Percentiles rank a stretch among this genome's conserved stretches.
Evolutionary conservation across 2,329 filamentous ascomycete species (phyloP).

Genomic region (Phialophora chinensis): DNA sequence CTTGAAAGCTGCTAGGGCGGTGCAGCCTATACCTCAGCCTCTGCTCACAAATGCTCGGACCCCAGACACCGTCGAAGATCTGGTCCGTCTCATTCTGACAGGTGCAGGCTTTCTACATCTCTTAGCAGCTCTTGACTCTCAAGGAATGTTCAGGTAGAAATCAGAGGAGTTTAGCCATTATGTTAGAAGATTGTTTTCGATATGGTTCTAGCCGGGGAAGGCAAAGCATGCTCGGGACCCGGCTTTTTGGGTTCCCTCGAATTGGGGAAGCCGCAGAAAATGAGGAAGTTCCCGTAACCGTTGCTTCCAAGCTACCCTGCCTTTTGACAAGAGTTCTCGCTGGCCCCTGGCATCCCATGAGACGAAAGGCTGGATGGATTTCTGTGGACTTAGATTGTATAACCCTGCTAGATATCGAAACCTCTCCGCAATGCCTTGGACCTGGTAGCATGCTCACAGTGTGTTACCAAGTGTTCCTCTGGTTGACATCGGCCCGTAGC

Average conservation of each 20-base stretch:
- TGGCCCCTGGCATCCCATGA: background rate
- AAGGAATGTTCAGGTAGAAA: background rate
- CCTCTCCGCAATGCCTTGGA: constrained; percentile 5
- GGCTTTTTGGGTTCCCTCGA: constrained; percentile 22
- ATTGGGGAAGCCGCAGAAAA: constrained; percentile 20
- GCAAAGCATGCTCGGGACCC: background rate
- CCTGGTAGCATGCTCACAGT: constrained; percentile 4
- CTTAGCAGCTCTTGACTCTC: background rate
- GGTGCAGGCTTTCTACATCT: background rate
- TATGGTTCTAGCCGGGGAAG: background rate
- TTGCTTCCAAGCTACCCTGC: constrained; percentile 2
- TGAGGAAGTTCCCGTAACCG: constrained; percentile 22
- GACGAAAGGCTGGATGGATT: background rate
- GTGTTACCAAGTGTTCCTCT: constrained; percentile 12
- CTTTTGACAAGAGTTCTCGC: background rate
- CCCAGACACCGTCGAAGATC: background rate
- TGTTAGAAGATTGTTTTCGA: background rate
- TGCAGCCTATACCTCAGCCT: background rate
- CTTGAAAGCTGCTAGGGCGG: background rate
- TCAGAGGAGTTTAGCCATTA: background rate
- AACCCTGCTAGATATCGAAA: constrained; percentile 2
- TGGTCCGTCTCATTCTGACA: background rate
- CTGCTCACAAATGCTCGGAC: background rate
- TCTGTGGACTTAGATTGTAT: background rate
- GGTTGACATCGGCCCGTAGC: constrained; percentile 19